Base-by-base conservation (phyloP, 225 moss, liverwort and hornwort genomes). In the Straminergon stramineum region DNA sequence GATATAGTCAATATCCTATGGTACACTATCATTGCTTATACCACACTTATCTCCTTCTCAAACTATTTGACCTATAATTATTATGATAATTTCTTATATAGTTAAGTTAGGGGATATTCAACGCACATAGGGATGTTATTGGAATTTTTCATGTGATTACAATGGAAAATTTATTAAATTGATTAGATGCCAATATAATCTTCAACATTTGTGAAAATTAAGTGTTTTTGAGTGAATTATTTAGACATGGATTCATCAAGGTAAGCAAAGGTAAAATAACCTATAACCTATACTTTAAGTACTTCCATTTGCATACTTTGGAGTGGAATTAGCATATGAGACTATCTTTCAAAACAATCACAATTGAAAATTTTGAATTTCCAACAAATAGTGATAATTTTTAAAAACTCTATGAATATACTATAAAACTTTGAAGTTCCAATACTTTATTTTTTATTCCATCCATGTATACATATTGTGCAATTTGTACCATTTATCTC, bases 101-200 rank as follows among this genome's bases (percentile, higher is more conserved):
- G 19, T 67, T 6, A 35, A 0, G 11, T 35, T 35, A 35, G 10
- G 10, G 5, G 1, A 35, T 37, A 37, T 15, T 78, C 15, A 5
- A 56, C 0, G 3, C 6, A 24, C 0, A 37, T 4, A 1, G 0
- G 4, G 1, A 37, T 55, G 24, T 56, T 56, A 24, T 37, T 24
- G 15, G 37, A 37, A 2, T 37, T 56, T 56, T 56, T 6, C 24
- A 56, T 37, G 6, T 79, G 24, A 56, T 56, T 0, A 37, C 0
- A n/a, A 0, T 56, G 6, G 23, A 37, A 5, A 79, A 57, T 79
- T 79, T n/a, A 6, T 79, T 57, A 26, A 57, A 51, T 21, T 9
- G 14, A 23, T 10, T 82, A 4, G 11, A 45, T 48, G 20, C 28
- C 24, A 55, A n/a, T 13, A 21, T 85, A 56, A 51, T 80, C 55